Conservation (phyloP, 768 basidiomycete genomes). For the Boletus sp. region DNA sequence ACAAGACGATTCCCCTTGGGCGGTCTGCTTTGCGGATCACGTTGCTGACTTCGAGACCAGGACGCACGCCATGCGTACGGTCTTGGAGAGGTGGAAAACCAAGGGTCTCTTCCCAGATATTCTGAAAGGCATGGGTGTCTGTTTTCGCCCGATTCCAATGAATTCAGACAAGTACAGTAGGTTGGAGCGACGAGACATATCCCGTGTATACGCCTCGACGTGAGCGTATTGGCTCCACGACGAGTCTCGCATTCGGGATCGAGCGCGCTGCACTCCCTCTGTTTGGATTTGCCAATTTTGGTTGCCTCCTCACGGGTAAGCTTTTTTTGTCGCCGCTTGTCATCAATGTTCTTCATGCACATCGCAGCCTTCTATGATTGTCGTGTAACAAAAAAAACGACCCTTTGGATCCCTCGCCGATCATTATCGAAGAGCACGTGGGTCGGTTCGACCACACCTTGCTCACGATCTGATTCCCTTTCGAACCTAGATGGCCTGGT, state of each 20-base stretch:
- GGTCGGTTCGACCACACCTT: constrained; percentile 4
- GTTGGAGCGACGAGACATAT: constrained; percentile 25
- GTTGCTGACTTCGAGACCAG: constrained; percentile 13
- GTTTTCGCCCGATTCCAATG: neutral
- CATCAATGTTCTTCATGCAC: neutral
- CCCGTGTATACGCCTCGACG: constrained; percentile 23
- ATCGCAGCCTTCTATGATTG: constrained; percentile 35
- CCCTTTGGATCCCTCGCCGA: constrained; percentile 42
- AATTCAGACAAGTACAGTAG: constrained; percentile 4
- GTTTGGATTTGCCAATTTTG: constrained; percentile 45
- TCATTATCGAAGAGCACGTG: constrained; percentile 41
- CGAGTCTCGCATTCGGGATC: constrained; percentile 35
- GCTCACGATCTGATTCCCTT: neutral
- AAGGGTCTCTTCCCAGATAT: constrained; percentile 19
- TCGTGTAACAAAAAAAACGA: constrained; percentile 24
- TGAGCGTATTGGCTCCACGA: neutral
- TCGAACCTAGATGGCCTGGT: constrained; percentile 27
- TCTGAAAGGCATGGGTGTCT: constrained; percentile 13
- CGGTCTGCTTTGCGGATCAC: constrained; percentile 18
- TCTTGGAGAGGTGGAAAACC: constrained; percentile 16
- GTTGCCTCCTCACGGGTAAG: constrained; percentile 40
- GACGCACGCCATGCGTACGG: constrained; percentile 8
- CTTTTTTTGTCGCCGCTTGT: neutral
- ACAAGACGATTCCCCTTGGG: constrained; percentile 17
- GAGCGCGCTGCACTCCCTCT: constrained; percentile 43